Base-by-base conservation (phyloP, 257 asterid species). In the Gentiana straminea region DNA sequence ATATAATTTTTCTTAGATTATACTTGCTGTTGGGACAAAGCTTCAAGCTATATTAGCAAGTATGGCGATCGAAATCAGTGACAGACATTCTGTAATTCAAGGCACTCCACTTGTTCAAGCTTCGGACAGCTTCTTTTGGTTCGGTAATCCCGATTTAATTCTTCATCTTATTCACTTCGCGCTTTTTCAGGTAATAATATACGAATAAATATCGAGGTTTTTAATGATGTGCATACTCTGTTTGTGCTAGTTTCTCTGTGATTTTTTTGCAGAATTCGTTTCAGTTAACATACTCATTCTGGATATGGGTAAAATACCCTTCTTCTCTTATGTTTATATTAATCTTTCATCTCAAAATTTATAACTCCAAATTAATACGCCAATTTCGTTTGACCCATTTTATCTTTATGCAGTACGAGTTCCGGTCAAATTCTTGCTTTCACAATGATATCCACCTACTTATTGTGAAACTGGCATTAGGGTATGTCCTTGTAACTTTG, bases 21-120 rank as follows among this genome's bases (percentile, higher is more conserved):
- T 89, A 60, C 70, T 89, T 75, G 83, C 89, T 9, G 95, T 89
- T 43, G 95, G 92, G 47, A 86, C 95, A 53, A 81, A 89, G 79
- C 83, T 89, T 59, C 95, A 89, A 63, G 79, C 86, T 53, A 80
- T 89, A 57, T 58, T 89, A 77, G 81, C 87, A 35, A 70, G 49
- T 60, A 89, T 89, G 97, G 97, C 97, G 11, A 56, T 89, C 34
- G 89, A 89, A 70, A 89, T 83, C 58, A 58, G 70, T 2, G 97
- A 89, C 57, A 78, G 85, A 39, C 92, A 89, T 52, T 86, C 97
- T 13, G 92, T 89, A 34, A 92, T 83, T 55, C 92, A 83, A 68
- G 97, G 97, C 65, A 89, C 86, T 56, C 95, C 97, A 48, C 92
- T 86, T 24, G 97, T 86, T 51, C 89, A 81, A 75, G 97, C 76